Percentiles rank a stretch among this genome's conserved stretches.
These are phyloP conservation scores for Mycena rebaudengoi DNA, from an alignment of 768 basidiomycete genomes.

Conservation along the genomic window DNA sequence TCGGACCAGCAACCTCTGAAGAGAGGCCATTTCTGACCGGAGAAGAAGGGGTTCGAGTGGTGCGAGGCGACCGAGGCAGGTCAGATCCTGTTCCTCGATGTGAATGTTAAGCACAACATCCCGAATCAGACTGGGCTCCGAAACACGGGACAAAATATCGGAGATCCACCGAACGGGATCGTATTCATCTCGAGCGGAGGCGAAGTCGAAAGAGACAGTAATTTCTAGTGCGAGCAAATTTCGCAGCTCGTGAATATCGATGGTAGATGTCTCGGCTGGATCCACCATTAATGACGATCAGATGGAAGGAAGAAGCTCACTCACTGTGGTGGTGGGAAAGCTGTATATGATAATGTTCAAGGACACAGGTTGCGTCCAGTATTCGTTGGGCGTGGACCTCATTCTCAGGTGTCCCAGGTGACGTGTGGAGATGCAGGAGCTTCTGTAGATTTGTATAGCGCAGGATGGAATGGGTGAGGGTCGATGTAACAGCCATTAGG, in stretches of 20 bases:
- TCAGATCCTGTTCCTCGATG: constrained; percentile 14
- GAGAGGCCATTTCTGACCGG: neutral
- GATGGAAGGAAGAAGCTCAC: neutral
- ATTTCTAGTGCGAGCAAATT: constrained; percentile 16
- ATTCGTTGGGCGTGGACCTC: constrained; percentile 10
- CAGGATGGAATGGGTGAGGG: constrained; percentile 5
- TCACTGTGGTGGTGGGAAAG: constrained; percentile 14
- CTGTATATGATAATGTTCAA: neutral
- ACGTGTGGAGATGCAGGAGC: neutral
- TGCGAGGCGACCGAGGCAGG: neutral
- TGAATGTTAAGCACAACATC: constrained; percentile 13
- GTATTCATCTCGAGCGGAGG: neutral
- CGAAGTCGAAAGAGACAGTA: neutral
- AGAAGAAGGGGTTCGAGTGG: constrained; percentile 2
- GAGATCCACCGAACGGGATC: constrained; percentile 8
- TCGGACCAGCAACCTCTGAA: constrained; percentile 2
- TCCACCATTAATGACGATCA: neutral
- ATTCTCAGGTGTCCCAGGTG: neutral
- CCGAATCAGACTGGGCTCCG: neutral
- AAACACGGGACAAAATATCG: neutral
- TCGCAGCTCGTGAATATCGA: neutral
- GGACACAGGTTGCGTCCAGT: neutral
- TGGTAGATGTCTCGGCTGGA: constrained; percentile 4
- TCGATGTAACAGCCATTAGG: neutral
- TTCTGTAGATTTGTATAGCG: neutral